Evolutionary conservation across 2,329 filamentous ascomycete genomes (phyloP).

Genomic region (Raffaelea albimanens): DNA sequence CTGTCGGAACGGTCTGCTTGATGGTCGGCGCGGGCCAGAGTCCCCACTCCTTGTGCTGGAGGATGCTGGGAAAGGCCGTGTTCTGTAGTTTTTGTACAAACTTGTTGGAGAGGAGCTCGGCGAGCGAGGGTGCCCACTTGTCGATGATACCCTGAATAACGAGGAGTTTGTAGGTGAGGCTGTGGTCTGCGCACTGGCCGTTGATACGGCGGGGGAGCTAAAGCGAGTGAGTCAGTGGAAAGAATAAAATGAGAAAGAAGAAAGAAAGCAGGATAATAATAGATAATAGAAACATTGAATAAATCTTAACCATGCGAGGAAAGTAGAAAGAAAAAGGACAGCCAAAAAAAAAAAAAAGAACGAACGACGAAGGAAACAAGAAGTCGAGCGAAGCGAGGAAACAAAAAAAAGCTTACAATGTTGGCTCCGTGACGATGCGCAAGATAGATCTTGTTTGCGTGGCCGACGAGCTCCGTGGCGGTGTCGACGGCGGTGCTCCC

Average conservation of each 20-base stretch:
- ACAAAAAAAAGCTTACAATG: too few species aligned
- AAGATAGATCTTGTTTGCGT: slow-evolving; percentile 29
- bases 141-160: slow-evolving; percentile 21
- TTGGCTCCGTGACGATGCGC: slow-evolving; percentile 29
- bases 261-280: too few species aligned
- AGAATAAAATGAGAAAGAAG: neutral
- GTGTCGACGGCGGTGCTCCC: slow-evolving; percentile 28
- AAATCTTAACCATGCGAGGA: too few species aligned
- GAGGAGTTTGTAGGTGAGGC: slow-evolving; percentile 22
- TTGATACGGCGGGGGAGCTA: slow-evolving; percentile 21
- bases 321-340: too few species aligned
- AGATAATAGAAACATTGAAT: too few species aligned
- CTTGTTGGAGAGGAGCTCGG: slow-evolving; percentile 10
- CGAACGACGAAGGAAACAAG: too few species aligned
- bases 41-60: slow-evolving; percentile 21
- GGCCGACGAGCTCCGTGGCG: slow-evolving; percentile 22
- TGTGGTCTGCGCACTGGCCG: slow-evolving; percentile 24
- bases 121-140: slow-evolving; percentile 12
- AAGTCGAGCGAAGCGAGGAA: too few species aligned
- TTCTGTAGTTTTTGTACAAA: slow-evolving; percentile 12
- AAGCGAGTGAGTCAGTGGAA: neutral
- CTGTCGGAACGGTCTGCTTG: slow-evolving; percentile 15
- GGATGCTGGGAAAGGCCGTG: slow-evolving; percentile 11
- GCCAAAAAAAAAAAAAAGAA: too few species aligned
- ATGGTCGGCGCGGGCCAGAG: slow-evolving; percentile 19